phyloP scores from a whole-genome alignment of 495 filamentous ascomycete genomes.

The Bryoglossum gracile region DNA sequence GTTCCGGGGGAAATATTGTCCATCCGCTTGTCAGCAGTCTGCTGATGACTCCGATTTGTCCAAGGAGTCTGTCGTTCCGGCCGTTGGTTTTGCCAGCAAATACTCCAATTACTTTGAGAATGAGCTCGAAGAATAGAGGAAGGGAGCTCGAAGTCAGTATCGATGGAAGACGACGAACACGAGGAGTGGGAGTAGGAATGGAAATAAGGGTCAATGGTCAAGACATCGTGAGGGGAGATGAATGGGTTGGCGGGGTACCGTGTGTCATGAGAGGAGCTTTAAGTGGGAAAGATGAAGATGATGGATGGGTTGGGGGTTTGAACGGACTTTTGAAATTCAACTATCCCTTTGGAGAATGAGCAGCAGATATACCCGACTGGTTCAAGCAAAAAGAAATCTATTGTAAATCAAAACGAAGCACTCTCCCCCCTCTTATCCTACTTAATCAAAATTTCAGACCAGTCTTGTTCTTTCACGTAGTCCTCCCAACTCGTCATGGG shows the following conservation, averaged over 20 bases:
- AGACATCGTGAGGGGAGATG: constrained; percentile 48
- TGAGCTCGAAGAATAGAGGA: constrained; percentile 77
- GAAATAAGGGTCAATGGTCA: constrained; percentile 85
- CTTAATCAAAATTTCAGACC: constrained; percentile 15
- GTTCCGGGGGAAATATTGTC: constrained; percentile 86
- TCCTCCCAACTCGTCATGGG: constrained; percentile 25
- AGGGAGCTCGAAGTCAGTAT: constrained; percentile 83
- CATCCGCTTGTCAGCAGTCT: constrained; percentile 85
- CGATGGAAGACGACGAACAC: constrained; percentile 68
- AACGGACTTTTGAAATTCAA: constrained; percentile 97
- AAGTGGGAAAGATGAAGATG: constrained; percentile 53
- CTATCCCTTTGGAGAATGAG: constrained; percentile 69
- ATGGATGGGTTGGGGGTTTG: constrained; percentile 94
- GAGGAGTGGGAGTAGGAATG: constrained; percentile 70
- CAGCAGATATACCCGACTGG: background rate
- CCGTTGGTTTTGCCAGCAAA: constrained; percentile 84
- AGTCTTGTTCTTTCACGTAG: constrained; percentile 30
- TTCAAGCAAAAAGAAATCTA: no score
- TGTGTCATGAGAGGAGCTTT: constrained; percentile 52
- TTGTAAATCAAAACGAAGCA: no score
- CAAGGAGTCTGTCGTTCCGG: constrained; percentile 83
- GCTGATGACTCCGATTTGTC: constrained; percentile 89
- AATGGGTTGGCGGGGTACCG: constrained; percentile 60
- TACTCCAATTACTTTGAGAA: constrained; percentile 70
- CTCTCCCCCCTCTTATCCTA: no score